Evolutionary conservation across 2,329 filamentous ascomycete genomes (phyloP), one percentile per base, ranked within the genome.

Genomic region (Botrytis paeoniae): DNA sequence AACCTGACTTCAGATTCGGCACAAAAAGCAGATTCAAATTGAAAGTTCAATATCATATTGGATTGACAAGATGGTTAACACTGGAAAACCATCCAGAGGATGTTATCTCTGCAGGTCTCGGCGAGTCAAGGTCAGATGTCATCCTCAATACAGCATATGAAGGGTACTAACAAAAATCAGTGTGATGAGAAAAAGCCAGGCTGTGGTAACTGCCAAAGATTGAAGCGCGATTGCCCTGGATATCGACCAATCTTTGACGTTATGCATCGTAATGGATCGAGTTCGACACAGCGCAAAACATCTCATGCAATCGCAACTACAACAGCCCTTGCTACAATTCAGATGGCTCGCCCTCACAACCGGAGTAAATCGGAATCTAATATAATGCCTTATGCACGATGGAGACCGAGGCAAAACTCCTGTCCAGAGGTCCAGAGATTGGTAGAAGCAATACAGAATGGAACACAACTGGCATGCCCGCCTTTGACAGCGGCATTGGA

Each of bases 101-200:
- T 75, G 73, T 62, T 71, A 61, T 41, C 73, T 73, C 35, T 75
- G 75, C 66, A 74, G 75, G 45, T 59, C 73, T 51, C 68, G 75
- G 43, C 75, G 75, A n/a, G 71, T 75, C n/a, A 75, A 75, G 73
- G 73, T 72, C 29, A 69, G 70, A 4, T 18, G 25, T 18, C 14
- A 54, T 37, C 39, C 22, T 14, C 59, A n/a, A 39, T 54, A 2
- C 20, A 41, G 39, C 3, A 22, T 37, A 35, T 25, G 22, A 61
- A 39, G 18, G 9, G 20, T 51, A 45, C 51, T 72, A 48, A 72
- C 29, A 41, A 4, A 25, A n/a, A 37, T 20, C 12, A 72, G 70
- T 69, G 70, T 61, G 62, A 72, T 60, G 70, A 73, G 64, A 66
- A 78, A 75, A 76, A 74, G 71, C 77, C 74, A 69, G 76, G 79